Evolutionary conservation across 768 basidiomycete species (phyloP).

Genomic region (Lyophyllum atratum): DNA sequence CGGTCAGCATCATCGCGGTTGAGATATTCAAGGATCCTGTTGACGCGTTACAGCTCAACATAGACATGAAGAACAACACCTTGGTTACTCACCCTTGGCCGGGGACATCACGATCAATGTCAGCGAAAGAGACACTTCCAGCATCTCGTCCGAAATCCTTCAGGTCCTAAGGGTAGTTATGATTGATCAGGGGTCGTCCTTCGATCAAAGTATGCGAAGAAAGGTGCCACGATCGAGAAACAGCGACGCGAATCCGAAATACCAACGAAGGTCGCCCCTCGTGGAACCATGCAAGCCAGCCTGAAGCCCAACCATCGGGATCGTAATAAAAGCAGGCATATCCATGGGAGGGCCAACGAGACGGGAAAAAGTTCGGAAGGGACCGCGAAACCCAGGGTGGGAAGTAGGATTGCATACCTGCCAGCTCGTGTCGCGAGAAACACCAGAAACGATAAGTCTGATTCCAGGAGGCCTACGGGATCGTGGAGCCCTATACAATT

Average conservation of each 20-base stretch:
- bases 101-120: conserved; percentile 85
- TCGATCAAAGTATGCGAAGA: conserved; percentile 27
- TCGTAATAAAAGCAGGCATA: conserved; percentile 17
- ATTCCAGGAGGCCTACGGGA: conserved; percentile 79
- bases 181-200: conserved; percentile 45
- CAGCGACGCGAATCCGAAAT: conserved; percentile 7
- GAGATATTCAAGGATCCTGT: conserved; percentile 88
- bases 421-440: conserved; percentile 96
- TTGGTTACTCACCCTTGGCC: conserved; percentile 75
- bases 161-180: conserved; percentile 74
- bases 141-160: conserved; percentile 97
- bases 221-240: conserved; percentile 21
- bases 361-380: conserved; percentile 18
- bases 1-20: conserved; percentile 89
- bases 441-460: conserved; percentile 82
- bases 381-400: conserved; percentile 17
- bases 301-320: conserved; percentile 16
- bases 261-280: conserved; percentile 7
- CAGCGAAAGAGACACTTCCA: conserved; percentile 91
- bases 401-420: conserved; percentile 74
- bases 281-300: conserved; percentile 12
- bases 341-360: conserved; percentile 25
- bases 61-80: not conserved
- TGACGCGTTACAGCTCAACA: not conserved
- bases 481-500: conserved; percentile 49